These are phyloP conservation scores for Cucurbita maxima DNA, from an alignment of 306 rosid species.

Conservation along the genomic window DNA sequence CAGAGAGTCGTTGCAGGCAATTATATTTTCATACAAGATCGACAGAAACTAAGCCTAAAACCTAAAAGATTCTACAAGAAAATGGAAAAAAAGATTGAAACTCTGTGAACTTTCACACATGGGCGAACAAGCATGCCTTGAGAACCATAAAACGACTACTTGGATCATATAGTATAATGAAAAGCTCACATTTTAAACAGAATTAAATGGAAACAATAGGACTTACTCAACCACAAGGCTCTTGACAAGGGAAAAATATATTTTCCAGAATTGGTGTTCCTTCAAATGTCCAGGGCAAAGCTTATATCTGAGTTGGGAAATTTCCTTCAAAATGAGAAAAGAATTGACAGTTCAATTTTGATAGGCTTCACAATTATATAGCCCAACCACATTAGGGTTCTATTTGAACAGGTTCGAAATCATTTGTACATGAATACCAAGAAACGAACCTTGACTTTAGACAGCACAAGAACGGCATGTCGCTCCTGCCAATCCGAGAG, in stretches of 20 bases:
- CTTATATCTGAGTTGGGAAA: constrained; percentile 59
- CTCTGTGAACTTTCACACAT: background rate
- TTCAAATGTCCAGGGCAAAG: constrained; percentile 83
- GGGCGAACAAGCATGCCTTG: background rate
- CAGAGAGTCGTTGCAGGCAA: background rate
- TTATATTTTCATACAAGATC: background rate
- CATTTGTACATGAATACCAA: background rate
- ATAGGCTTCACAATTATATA: background rate
- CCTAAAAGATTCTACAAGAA: background rate
- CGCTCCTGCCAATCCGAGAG: constrained; percentile 84
- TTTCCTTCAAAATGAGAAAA: constrained; percentile 38
- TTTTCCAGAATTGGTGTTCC: constrained; percentile 76
- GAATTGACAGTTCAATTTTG: background rate
- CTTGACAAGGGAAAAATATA: constrained; percentile 66
- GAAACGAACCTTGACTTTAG: constrained; percentile 55
- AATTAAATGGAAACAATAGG: background rate
- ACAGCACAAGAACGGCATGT: constrained; percentile 69
- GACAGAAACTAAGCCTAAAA: background rate
- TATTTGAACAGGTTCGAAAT: background rate
- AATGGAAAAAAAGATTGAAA: background rate
- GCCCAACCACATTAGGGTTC: background rate
- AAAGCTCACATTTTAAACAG: background rate
- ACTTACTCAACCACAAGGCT: constrained; percentile 64
- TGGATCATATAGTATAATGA: background rate
- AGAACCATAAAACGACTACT: background rate